Evolutionary conservation across 1,284 basidiomycete genomes (phyloP), one percentile per base, ranked within the genome.

Genomic region (Thecaphora thlaspeos): DNA sequence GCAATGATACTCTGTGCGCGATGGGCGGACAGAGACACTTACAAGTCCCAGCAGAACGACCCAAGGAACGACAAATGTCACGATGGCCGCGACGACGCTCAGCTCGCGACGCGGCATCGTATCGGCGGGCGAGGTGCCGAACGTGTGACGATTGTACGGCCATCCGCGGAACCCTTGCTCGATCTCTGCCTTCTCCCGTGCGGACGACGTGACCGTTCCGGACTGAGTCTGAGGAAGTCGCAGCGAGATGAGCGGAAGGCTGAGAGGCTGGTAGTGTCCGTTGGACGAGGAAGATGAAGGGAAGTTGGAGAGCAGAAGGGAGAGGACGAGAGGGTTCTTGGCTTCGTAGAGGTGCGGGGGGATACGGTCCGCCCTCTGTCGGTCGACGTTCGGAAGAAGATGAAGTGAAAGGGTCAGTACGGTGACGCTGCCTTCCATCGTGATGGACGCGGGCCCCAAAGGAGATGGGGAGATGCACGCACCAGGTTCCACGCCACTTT

Each of bases 41-140:
- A 59, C 48, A n/a, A 66, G 56, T 15, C 19, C 44, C 1, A 65
- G 28, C 4, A 73, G 49, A 45, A 73, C 53, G 9, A 58, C 14
- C 66, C 68, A 73, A 2, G 71, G 71, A 1, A 63, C 48, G 19
- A 23, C 55, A 10, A 63, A 54, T 1, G 70, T 73, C 42, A 62
- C 19, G 37, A 69, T 24, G 12, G 68, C 57, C 3, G 59, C 63
- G 17, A 54, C 51, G 11, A 47, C 54, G 36, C 60, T 61, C 43
- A 71, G 39, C 42, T 57, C 56, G 49, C 52, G 61, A 45, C 55
- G 52, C 15, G 71, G 71, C 71, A 73, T 73, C 22, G 56, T 65
- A 32, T 73, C 70, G 43, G 59, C 57, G 0, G 70, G 64, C 3
- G 68, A 56, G 19, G 56, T 40, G 41, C 49, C 52, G 24, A 73